phyloP scores from a whole-genome alignment of 1,139 yeast species.

The Suhomyces coccinellae region DNA sequence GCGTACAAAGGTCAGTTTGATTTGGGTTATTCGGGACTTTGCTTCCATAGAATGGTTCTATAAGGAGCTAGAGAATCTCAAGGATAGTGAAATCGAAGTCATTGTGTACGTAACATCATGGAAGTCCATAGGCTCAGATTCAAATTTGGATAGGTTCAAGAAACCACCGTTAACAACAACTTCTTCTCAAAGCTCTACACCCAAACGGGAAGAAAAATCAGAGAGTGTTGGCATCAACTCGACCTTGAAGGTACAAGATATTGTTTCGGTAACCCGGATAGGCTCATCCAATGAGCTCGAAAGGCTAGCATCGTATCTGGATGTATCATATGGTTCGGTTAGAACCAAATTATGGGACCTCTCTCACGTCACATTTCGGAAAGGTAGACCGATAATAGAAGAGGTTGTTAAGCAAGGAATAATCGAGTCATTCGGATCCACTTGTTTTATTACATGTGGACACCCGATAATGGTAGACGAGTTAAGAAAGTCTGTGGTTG shows the following conservation, averaged over 20 bases:
- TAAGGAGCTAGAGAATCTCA: slow-evolving; percentile 20
- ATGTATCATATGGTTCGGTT: background rate
- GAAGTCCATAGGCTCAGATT: background rate
- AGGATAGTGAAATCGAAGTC: slow-evolving; percentile 17
- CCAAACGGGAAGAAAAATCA: background rate
- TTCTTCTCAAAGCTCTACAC: background rate
- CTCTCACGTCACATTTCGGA: slow-evolving; percentile 24
- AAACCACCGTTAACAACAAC: background rate
- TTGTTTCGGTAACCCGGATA: background rate
- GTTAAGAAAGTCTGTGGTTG: slow-evolving; percentile 9
- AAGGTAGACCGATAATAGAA: slow-evolving; percentile 34
- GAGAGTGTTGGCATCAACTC: background rate
- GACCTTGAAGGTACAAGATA: background rate
- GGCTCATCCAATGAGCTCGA: background rate
- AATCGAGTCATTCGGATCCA: slow-evolving; percentile 25
- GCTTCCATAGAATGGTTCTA: slow-evolving; percentile 23
- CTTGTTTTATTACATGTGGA: slow-evolving; percentile 50
- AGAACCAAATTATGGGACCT: slow-evolving; percentile 15
- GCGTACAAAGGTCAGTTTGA: slow-evolving; percentile 15
- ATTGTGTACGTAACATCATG: slow-evolving; percentile 20
- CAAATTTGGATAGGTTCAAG: background rate
- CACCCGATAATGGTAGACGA: slow-evolving; percentile 54
- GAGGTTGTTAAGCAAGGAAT: slow-evolving; percentile 27
- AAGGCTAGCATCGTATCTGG: background rate
- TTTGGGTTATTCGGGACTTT: slow-evolving; percentile 25